These are phyloP conservation scores for Carex arenaria DNA, from an alignment of 202 grass and related monocot species.

Conservation along the genomic window DNA sequence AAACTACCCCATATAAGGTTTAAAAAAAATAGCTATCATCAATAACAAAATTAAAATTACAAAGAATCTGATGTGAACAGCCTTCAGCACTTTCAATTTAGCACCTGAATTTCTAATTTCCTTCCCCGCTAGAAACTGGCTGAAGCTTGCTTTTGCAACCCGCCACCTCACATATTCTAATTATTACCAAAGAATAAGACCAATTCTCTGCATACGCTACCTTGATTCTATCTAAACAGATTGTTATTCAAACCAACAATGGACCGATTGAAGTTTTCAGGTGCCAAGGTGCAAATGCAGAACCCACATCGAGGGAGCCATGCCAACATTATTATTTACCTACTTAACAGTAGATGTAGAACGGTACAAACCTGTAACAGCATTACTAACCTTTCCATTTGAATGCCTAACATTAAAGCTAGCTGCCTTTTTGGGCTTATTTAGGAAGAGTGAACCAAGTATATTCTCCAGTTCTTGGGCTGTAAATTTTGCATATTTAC, in stretches of 20 bases:
- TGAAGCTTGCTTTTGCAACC: background rate
- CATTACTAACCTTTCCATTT: constrained; percentile 45
- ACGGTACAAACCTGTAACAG: constrained; percentile 45
- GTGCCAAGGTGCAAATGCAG: constrained; percentile 8
- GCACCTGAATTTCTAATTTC: background rate
- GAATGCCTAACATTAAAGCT: constrained; percentile 74
- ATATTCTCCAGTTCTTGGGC: constrained; percentile 72
- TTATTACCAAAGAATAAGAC: constrained; percentile 20
- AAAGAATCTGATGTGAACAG: constrained; percentile 12
- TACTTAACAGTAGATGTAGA: constrained; percentile 67
- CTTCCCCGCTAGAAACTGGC: background rate
- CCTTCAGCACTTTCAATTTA: constrained; percentile 8
- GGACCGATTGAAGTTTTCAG: background rate
- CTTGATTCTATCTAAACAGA: background rate
- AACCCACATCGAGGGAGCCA: background rate
- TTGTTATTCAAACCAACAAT: background rate
- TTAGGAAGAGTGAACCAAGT: constrained; percentile 51
- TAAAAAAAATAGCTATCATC: constrained; percentile 19
- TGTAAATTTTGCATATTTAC: constrained; percentile 84
- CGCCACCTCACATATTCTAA: background rate
- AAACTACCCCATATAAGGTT: constrained; percentile 21
- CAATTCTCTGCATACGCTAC: background rate
- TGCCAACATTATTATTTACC: constrained; percentile 8
- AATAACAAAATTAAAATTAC: background rate
- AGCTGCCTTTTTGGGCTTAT: constrained; percentile 38